Base-by-base conservation (phyloP, 2,329 filamentous ascomycete genomes). In the Blastomyces silverae region DNA sequence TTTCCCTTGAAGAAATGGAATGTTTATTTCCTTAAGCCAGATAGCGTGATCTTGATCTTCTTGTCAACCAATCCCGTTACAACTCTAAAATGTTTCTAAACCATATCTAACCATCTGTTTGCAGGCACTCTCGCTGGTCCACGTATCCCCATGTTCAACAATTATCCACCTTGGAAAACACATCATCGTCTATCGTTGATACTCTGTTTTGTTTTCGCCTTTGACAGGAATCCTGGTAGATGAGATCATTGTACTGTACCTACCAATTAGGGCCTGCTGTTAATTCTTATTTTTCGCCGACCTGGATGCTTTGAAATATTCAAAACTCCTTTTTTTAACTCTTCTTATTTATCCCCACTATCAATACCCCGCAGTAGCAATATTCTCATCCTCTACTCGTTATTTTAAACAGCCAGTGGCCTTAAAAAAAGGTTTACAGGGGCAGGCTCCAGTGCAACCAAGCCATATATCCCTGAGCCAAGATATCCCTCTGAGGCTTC, bases 111-210 rank as follows among this genome's bases (percentile, higher is more conserved):
- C 42, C 58, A 22, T 34, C 58, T 22, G 20, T 46, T 31, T 46
- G 11, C 37, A 46, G 57, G 7, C 55, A 13, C 10, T 59, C 37
- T n/a, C 39, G 37, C 28, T 48, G 8, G 58, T 50, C 58, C 58
- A 48, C 58, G 58, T 61, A 61, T 50, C 25, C 39, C 25, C 25
- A 61, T 42, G 56, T 37, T 58, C 34, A 42, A 8, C 56, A 25
- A 20, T 25, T 37, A 50, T 61, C 42, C 58, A 34, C 28, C n/a
- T 10, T 37, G 58, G 31, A 50, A 34, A 61, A 61, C 58, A 34
- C 44, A 50, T 61, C n/a, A 58, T 58, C 37, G 56, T 42, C n/a
- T 42, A n/a, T 58, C 55, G 13, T 22, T 22, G 34, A 11, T 34
- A 15, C 8, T 34, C 31, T 50, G 25, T 31, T 44, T 44, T 31